Base-by-base conservation (phyloP, 1,284 basidiomycete genomes). In the Wallemia hederae region DNA sequence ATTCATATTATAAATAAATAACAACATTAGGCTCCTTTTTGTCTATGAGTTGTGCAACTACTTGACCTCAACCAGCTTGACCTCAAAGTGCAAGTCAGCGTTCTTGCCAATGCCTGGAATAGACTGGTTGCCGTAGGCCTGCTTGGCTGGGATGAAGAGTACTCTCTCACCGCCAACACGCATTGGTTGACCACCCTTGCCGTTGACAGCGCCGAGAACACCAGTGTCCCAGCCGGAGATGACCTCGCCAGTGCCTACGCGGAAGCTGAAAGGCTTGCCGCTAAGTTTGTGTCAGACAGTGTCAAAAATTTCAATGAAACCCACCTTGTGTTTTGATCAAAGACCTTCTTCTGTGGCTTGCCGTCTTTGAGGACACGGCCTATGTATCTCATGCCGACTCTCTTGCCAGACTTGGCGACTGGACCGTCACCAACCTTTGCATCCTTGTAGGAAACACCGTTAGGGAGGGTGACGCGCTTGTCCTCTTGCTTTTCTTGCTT, bases 181-280 rank as follows among this genome's bases (percentile, higher is more conserved):
- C 89, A 97, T 94, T 49, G 39, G 39, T 22, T 49, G 39, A n/a
- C 39, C 39, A 49, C 39, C 39, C 22, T 49, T 49, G 19, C 11
- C 29, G 17, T 31, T 31, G 29, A 31, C 29, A 31, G 29, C 14
- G 59, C 91, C 92, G 61, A 75, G 80, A 62, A 97, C 76, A 60
- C 91, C 91, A 66, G 86, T 76, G 67, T 94, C 90, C 91, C 89
- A 94, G 76, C 84, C 88, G 74, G 85, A 85, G 72, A 96, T 92
- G 60, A 96, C 91, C 69, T 94, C 83, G 55, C 87, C 87, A 63
- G 77, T 75, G 61, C 91, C 92, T 29, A 97, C 77, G 59, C 75
- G 78, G 77, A 96, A 96, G 58, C 74, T 74, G 74, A 96, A 94
- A 25, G 64, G 62, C 17, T 63, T 33, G 39, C 62, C 25, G 15